Evolutionary conservation across 139 green algal genomes (phyloP).

Genomic region (Limnomonas spitsbergensis): DNA sequence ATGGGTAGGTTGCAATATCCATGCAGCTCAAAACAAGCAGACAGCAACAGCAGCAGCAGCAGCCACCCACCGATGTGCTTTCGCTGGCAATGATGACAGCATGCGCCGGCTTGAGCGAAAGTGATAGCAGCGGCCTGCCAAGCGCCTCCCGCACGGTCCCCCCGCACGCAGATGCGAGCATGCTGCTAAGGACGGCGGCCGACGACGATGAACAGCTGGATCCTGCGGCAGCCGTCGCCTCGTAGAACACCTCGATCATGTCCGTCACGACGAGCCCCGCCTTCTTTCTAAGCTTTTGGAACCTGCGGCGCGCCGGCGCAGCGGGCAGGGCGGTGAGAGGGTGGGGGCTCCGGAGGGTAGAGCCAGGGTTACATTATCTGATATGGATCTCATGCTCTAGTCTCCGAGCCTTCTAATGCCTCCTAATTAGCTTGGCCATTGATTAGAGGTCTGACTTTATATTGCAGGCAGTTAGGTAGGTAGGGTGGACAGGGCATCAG

Average conservation of each 20-base stretch:
- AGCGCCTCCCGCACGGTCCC: conserved; percentile 58
- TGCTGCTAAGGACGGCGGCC: neutral
- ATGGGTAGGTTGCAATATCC: too few species aligned
- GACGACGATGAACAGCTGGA: neutral
- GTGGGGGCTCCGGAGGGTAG: too few species aligned
- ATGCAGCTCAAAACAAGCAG: too few species aligned
- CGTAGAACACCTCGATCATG: conserved; percentile 66
- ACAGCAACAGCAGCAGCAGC: conserved; percentile 1
- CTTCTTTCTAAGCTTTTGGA: conserved; percentile 94
- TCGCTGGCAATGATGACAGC: conserved; percentile 50
- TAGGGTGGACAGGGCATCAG: too few species aligned
- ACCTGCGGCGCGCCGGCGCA: conserved; percentile 20
- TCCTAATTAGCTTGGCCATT: too few species aligned
- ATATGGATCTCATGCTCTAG: too few species aligned
- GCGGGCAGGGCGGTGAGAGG: neutral
- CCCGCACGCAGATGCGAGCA: conserved; percentile 25
- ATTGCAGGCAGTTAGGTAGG: too few species aligned
- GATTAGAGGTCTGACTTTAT: too few species aligned
- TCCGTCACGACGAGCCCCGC: conserved; percentile 72
- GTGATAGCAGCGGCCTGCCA: conserved; percentile 42
- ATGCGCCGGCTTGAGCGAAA: conserved; percentile 29
- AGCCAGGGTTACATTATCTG: too few species aligned
- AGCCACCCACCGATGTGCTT: neutral
- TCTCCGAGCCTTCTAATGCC: too few species aligned
- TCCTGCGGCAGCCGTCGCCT: neutral